Base-by-base conservation (phyloP, 2,329 filamentous ascomycete species). In the Fusarium musae region DNA sequence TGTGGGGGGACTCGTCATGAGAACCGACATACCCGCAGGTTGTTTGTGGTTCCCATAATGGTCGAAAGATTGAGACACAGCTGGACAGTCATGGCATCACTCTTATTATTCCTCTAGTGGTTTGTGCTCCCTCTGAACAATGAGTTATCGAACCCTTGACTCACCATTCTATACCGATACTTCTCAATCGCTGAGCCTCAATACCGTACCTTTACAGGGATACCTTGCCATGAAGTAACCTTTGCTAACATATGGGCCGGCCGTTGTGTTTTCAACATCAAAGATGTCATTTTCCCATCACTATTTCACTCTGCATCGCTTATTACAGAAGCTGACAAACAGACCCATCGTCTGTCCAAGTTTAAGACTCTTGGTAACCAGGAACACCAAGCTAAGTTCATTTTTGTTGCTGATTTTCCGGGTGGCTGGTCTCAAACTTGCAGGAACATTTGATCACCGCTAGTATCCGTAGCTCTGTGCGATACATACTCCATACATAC, bases 251-350 rank as follows among this genome's bases (percentile, higher is more conserved):
- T 21, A 19, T 28, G 46, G 40, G 19, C 21, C 17, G 40, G 19
- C 21, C 17, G 21, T 46, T 30, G 12, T 43, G 42, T 44, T 42
- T 15, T 28, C 46, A 58, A 17, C 30, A 36, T 65, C 54, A 30
- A 69, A 62, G 26, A 74, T 69, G 57, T 53, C 64, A 74, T 75
- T 32, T 74, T 49, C 26, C 30, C 60, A 69, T 69, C 63, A 63
- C 50, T 42, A 37, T 58, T 56, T 57, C 23, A n/a, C 46, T 43
- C 34, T 40, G 28, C 37, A 34, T 74, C 23, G 42, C 36, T 72
- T 54, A 23, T 70, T 56, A 36, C 37, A 71, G 56, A 64, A 59
- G 40, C 59, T 49, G 50, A 47, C 13, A 28, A 46, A 37, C 57
- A 32, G 46, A 26, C 70, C 54, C 70, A 36, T 52, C 47, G 37